phyloP scores from a whole-genome alignment of 148 eudicot species.

The Suaeda aralocaspica region DNA sequence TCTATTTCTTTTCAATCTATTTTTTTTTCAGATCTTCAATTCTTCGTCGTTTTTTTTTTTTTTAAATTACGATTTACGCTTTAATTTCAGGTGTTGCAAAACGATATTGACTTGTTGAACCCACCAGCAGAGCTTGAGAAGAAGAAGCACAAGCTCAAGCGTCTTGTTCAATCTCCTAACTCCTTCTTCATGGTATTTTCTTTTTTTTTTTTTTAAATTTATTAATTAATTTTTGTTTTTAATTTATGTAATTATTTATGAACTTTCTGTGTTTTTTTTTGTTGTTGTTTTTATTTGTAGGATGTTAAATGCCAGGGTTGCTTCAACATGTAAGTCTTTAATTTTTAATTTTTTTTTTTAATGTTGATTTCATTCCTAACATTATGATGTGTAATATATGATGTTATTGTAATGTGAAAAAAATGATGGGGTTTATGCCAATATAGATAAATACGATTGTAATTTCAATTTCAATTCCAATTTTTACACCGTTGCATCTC shows the following conservation, averaged over 20 bases:
- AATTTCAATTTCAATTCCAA: no score
- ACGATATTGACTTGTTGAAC: slow-evolving; percentile 37
- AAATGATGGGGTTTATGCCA: no score
- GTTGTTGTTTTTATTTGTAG: slow-evolving; percentile 5
- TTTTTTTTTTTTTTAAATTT: not conserved
- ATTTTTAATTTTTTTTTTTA: not conserved
- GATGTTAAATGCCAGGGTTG: slow-evolving; percentile 39
- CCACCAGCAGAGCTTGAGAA: slow-evolving; percentile 37
- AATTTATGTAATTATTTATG: not conserved
- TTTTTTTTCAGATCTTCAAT: not conserved
- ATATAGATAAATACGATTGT: no score
- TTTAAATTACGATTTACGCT: not conserved
- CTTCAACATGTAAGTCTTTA: slow-evolving; percentile 33
- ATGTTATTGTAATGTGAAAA: no score
- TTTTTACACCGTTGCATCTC: no score
- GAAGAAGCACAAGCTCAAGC: slow-evolving; percentile 40
- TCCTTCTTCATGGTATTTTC: slow-evolving; percentile 33
- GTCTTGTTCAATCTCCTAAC: slow-evolving; percentile 38
- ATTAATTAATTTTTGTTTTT: not conserved
- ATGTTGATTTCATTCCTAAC: not conserved
- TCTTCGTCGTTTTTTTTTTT: not conserved
- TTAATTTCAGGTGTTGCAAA: slow-evolving; percentile 27
- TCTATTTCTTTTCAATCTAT: not conserved
- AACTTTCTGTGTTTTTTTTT: not conserved
- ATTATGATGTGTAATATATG: no score